Evolutionary conservation across 345 rosid genomes (phyloP).

Genomic region (Eucalyptus microcorys): DNA sequence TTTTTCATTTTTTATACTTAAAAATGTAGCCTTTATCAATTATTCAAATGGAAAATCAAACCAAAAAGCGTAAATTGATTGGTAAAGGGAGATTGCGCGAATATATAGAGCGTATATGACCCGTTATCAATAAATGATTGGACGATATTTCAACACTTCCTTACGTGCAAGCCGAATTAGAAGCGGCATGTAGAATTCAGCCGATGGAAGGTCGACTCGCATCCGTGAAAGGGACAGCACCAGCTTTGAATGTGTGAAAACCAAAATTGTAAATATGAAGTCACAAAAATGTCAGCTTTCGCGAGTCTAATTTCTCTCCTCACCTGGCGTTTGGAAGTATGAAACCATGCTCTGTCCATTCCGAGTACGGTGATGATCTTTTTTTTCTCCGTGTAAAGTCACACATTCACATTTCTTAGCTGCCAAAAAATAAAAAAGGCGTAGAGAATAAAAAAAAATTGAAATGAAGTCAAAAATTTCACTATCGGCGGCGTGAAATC

Average conservation of each 20-base stretch:
- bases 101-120: background rate
- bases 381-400: background rate
- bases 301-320: background rate
- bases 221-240: background rate
- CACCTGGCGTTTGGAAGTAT: background rate
- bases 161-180: background rate
- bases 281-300: background rate
- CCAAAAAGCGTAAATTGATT: background rate
- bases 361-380: background rate
- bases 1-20: background rate
- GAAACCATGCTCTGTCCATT: background rate
- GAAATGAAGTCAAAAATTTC: background rate
- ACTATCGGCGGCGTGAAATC: background rate
- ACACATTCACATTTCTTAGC: background rate
- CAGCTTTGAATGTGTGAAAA: background rate
- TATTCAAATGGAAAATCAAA: background rate
- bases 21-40: background rate
- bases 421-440: background rate
- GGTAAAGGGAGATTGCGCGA: rapidly evolving
- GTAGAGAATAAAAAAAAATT: background rate
- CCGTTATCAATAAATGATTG: rapidly evolving
- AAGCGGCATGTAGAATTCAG: background rate
- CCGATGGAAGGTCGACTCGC: rapidly evolving
- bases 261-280: background rate
- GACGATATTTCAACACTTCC: background rate